These are phyloP conservation scores for Parachaetomium inaequale DNA, from an alignment of 495 filamentous ascomycete genomes.

Conservation along the genomic window DNA sequence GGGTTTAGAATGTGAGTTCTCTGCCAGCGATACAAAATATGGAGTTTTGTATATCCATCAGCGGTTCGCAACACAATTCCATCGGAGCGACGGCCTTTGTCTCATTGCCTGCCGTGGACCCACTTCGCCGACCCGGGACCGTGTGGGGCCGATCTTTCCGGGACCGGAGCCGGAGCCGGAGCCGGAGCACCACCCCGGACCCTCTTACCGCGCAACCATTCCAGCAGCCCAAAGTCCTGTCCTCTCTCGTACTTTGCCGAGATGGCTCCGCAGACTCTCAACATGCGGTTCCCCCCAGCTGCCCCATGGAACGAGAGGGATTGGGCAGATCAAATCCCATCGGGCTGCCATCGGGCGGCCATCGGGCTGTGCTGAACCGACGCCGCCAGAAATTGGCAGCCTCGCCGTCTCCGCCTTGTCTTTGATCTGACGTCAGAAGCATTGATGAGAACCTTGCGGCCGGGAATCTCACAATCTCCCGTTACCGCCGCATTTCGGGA, in stretches of 20 bases:
- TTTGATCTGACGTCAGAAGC: neutral
- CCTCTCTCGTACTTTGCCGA: too few species aligned
- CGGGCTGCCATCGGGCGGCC: too few species aligned
- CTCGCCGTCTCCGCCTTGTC: neutral
- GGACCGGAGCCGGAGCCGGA: neutral
- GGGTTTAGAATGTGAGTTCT: neutral
- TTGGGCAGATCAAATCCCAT: too few species aligned
- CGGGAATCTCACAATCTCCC: neutral
- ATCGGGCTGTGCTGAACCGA: neutral
- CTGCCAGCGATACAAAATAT: neutral
- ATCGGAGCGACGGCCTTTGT: neutral
- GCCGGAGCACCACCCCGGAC: neutral
- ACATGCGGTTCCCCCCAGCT: too few species aligned
- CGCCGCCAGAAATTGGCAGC: neutral
- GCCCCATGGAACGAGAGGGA: too few species aligned
- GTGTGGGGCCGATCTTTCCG: neutral
- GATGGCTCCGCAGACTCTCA: too few species aligned
- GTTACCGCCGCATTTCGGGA: neutral
- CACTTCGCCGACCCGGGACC: neutral
- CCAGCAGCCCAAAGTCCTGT: neutral
- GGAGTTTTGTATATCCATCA: neutral
- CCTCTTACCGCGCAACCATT: neutral
- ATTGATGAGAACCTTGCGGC: neutral
- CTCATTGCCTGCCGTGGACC: neutral
- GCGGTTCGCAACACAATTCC: neutral